Evolutionary conservation across 2,329 filamentous ascomycete species (phyloP), one percentile per base, ranked within the genome.

Genomic region (Pseudopithomyces maydicus): DNA sequence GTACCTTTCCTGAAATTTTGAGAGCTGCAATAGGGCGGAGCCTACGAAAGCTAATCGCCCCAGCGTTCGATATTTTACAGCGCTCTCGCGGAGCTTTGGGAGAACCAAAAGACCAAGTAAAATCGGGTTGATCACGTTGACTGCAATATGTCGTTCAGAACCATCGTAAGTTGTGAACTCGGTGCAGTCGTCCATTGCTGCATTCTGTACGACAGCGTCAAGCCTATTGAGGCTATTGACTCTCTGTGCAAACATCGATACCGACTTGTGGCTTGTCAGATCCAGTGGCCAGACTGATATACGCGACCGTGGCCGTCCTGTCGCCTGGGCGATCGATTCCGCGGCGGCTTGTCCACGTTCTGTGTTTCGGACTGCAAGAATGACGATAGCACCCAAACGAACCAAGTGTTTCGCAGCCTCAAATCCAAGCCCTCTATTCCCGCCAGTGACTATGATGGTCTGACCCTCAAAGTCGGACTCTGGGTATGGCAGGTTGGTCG

Each of bases 381-480:
- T 67, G 29, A 74, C 49, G 1, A 26, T 32, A 2, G 36, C 20
- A 12, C 58, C 60, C 8, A 64, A 55, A 11, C 54, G 44, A n/a
- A 66, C 63, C 48, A 72, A 64, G 32, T 68, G 63, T 38, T 64
- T 14, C 6, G 58, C 57, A 5, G 67, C 60, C 47, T 63, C 59
- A 42, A 66, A 59, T 33, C 70, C 70, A 3, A 72, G n/a, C 17
- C 70, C 70, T 10, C 36, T 57, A 47, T 71, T 72, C 7, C 60
- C 41, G 12, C 70, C 70, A 2, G 68, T 81, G 3, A 80, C 72
- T 17, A 81, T 72, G 43, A 77, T 64, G 0, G 76, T 75, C 50
- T 77, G 67, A 19, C 70, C 75, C 1, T 36, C 42, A n/a, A 70
- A 64, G 6, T 59, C 58, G 11, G 55, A 57, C 32, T 59, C 41